These are phyloP conservation scores for Aspergillus aculeatinus DNA, from an alignment of 2,329 filamentous ascomycete species.

Conservation along the genomic window DNA sequence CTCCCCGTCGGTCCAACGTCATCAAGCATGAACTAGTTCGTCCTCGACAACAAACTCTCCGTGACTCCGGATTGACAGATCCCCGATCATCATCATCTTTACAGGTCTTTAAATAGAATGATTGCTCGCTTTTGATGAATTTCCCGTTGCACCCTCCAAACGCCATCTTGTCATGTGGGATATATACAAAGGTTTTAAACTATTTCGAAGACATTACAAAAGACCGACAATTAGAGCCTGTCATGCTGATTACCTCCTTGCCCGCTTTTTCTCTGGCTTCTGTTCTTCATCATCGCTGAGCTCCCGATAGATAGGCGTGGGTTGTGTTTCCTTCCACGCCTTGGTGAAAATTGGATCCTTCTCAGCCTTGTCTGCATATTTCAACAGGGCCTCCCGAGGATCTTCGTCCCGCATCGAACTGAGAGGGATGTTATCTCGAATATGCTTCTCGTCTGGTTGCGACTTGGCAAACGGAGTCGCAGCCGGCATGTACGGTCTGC, in stretches of 20 bases:
- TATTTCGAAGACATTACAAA: too few relatives aligned
- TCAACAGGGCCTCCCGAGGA: constrained; percentile 86
- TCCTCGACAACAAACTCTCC: not conserved
- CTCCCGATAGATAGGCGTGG: constrained; percentile 86
- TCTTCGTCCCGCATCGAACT: constrained; percentile 95
- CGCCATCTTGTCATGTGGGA: not conserved
- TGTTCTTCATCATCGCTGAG: constrained; percentile 80
- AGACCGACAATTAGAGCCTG: not conserved
- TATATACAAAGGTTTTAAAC: not conserved
- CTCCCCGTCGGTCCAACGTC: constrained; percentile 16
- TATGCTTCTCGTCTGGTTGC: constrained; percentile 85
- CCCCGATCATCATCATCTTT: too few relatives aligned
- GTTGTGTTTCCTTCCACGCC: constrained; percentile 89
- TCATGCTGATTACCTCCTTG: constrained; percentile 28
- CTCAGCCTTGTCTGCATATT: constrained; percentile 90
- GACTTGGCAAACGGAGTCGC: constrained; percentile 88
- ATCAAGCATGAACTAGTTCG: constrained; percentile 11
- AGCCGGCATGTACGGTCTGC: constrained; percentile 78
- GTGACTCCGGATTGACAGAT: not conserved
- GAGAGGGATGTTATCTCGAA: constrained; percentile 83
- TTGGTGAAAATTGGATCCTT: constrained; percentile 93
- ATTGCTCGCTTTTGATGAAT: not conserved
- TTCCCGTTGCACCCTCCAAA: not conserved
- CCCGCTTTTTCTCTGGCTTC: constrained; percentile 64
- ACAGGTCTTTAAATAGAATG: too few relatives aligned